phyloP scores from a whole-genome alignment of 2,329 filamentous ascomycete genomes.

The Verticillium nonalfalfae region DNA sequence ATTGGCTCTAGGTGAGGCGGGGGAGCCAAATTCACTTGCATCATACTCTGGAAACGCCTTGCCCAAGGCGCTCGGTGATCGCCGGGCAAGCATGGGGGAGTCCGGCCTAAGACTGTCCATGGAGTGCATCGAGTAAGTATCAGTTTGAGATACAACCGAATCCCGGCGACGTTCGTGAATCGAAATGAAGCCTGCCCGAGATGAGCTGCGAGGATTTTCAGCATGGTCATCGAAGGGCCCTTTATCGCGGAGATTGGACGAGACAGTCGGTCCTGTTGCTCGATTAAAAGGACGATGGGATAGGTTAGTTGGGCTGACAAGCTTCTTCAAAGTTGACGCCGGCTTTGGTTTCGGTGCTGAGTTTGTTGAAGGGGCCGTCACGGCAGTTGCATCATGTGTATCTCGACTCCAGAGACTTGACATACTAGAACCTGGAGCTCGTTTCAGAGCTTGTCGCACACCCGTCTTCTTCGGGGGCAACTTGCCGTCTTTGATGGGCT shows the following conservation, averaged over 20 bases:
- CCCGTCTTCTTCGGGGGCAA: conserved; percentile 35
- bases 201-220: conserved; percentile 30
- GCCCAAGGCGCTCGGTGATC: conserved; percentile 19
- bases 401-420: conserved; percentile 45
- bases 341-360: background rate
- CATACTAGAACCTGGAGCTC: conserved; percentile 37
- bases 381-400: conserved; percentile 5
- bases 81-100: conserved; percentile 31
- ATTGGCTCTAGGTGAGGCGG: conserved; percentile 9
- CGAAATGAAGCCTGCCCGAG: conserved; percentile 41
- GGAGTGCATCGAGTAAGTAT: conserved; percentile 46
- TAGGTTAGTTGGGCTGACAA: background rate
- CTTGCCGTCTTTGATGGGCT: conserved; percentile 15
- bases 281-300: conserved; percentile 4
- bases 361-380: conserved; percentile 1
- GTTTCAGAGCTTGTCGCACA: conserved; percentile 45
- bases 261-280: conserved; percentile 9
- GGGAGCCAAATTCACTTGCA: background rate
- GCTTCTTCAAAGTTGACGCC: background rate
- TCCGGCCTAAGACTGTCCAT: conserved; percentile 34
- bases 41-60: conserved; percentile 17
- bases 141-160: conserved; percentile 50
- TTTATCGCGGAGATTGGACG: conserved; percentile 5
- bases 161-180: conserved; percentile 44
- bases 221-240: conserved; percentile 11